Evolutionary conservation across 495 filamentous ascomycete genomes (phyloP).

Genomic region (Aspergillus diversus): DNA sequence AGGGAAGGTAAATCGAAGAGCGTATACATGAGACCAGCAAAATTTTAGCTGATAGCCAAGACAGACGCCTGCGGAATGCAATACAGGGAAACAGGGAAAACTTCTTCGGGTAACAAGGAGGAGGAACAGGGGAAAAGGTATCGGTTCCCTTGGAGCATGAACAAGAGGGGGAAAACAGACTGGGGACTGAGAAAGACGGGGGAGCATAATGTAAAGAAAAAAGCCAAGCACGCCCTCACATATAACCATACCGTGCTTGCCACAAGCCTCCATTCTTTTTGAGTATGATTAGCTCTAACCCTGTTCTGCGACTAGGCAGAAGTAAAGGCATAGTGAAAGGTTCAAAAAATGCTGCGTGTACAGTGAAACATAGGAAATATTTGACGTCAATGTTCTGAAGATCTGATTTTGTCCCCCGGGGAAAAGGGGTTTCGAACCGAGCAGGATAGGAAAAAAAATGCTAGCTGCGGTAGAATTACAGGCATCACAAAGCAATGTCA

Average conservation of each 20-base stretch:
- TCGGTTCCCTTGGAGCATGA: slow-evolving; percentile 41
- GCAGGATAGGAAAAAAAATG: slow-evolving; percentile 34
- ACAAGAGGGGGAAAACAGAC: slow-evolving; percentile 33
- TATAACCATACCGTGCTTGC: slow-evolving; percentile 9
- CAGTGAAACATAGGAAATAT: slow-evolving; percentile 4
- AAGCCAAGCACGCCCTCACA: slow-evolving; percentile 14
- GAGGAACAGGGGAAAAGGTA: slow-evolving; percentile 38
- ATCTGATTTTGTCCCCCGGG: slow-evolving; percentile 1
- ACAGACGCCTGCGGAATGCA: slow-evolving; percentile 56
- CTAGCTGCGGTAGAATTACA: slow-evolving; percentile 38
- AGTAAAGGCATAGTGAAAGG: slow-evolving; percentile 4
- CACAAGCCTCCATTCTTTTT: slow-evolving; percentile 2
- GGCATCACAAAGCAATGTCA: slow-evolving; percentile 81
- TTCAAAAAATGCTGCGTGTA: not conserved
- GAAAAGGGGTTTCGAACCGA: slow-evolving; percentile 19
- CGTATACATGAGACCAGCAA: slow-evolving; percentile 43
- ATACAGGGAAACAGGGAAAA: slow-evolving; percentile 38
- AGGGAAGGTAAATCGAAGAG: slow-evolving; percentile 35
- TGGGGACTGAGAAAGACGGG: slow-evolving; percentile 14
- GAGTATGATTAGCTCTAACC: not conserved
- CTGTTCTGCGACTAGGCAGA: slow-evolving; percentile 13
- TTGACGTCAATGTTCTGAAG: not conserved
- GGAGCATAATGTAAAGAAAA: slow-evolving; percentile 17
- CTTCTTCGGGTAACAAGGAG: not conserved
- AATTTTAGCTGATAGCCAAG: slow-evolving; percentile 45